Conservation (phyloP, 2,329 filamentous ascomycete species). For the Aspergillus vadensis region DNA sequence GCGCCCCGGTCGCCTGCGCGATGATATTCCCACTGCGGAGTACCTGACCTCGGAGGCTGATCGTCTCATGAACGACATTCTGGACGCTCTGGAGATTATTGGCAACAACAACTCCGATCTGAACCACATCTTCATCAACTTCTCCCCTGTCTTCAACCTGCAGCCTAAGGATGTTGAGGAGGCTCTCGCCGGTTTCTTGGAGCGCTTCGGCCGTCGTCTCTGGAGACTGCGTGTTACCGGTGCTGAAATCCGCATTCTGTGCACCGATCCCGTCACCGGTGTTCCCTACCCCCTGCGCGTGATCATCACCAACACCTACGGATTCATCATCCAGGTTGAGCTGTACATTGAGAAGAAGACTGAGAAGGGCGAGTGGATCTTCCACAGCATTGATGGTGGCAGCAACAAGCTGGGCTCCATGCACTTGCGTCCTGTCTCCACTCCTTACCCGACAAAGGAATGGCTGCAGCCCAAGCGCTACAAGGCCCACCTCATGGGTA, state of each 20-base stretch:
- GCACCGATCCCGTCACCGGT: conserved; percentile 83
- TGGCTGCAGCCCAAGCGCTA: conserved; percentile 98
- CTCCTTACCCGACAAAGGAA: conserved; percentile 96
- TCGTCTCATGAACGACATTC: conserved; percentile 93
- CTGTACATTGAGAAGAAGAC: conserved; percentile 97
- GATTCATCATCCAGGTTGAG: conserved; percentile 96
- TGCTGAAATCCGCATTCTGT: conserved; percentile 97
- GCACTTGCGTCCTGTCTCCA: conserved; percentile 87
- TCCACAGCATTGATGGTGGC: conserved; percentile 90
- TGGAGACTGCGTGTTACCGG: conserved; percentile 97
- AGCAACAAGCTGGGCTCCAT: conserved; percentile 94
- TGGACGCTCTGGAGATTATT: conserved; percentile 96
- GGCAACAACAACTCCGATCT: conserved; percentile 99
- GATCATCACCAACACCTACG: conserved; percentile 96
- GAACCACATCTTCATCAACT: conserved; percentile 99
- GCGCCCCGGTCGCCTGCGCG: conserved; percentile 86
- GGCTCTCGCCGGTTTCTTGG: conserved; percentile 90
- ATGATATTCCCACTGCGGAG: conserved; percentile 97
- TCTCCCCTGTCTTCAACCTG: conserved; percentile 93
- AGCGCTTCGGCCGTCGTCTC: conserved; percentile 89
- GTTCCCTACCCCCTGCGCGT: conserved; percentile 89
- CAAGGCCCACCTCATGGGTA: conserved; percentile 99
- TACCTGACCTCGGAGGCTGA: conserved; percentile 98
- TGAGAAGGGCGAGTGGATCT: conserved; percentile 96
- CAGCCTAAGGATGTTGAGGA: conserved; percentile 87